These are phyloP conservation scores for Kluyveromyces wickerhamii DNA, from an alignment of 805 yeast species.

Conservation along the genomic window DNA sequence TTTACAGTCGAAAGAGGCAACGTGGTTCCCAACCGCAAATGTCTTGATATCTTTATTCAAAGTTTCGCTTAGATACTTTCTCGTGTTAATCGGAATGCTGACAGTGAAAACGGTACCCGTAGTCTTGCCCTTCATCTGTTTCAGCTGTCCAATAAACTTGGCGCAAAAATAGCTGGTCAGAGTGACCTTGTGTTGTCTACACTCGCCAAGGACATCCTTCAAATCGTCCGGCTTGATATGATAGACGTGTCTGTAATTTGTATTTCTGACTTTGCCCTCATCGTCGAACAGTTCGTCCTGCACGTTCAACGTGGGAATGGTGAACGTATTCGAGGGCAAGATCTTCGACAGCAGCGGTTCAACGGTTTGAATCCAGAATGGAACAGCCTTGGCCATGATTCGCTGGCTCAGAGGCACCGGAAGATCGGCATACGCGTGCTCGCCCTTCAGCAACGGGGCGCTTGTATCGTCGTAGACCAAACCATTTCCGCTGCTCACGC, in stretches of 20 bases:
- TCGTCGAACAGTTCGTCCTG: background rate
- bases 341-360: background rate
- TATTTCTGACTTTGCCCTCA: background rate
- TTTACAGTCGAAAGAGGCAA: background rate
- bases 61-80: background rate
- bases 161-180: slow-evolving; percentile 1
- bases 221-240: background rate
- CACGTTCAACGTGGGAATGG: background rate
- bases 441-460: background rate
- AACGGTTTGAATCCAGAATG: background rate
- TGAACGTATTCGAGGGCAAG: background rate
- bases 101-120: background rate
- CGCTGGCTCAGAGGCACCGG: background rate
- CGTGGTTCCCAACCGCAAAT: slow-evolving; percentile 1
- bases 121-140: background rate
- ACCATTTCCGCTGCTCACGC: background rate
- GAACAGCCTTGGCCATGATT: background rate
- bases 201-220: background rate
- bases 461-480: slow-evolving; percentile 1
- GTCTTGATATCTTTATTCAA: background rate
- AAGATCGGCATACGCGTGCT: slow-evolving; percentile 2
- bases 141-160: background rate
- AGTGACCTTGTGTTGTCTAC: background rate
- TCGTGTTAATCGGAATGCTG: slow-evolving; percentile 1
- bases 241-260: background rate